A percentile compares a stretch with the other conserved stretches of the same genome.
phyloP scores from a whole-genome alignment of 2,329 filamentous ascomycete species.

The Pseudocercospora eumusae region DNA sequence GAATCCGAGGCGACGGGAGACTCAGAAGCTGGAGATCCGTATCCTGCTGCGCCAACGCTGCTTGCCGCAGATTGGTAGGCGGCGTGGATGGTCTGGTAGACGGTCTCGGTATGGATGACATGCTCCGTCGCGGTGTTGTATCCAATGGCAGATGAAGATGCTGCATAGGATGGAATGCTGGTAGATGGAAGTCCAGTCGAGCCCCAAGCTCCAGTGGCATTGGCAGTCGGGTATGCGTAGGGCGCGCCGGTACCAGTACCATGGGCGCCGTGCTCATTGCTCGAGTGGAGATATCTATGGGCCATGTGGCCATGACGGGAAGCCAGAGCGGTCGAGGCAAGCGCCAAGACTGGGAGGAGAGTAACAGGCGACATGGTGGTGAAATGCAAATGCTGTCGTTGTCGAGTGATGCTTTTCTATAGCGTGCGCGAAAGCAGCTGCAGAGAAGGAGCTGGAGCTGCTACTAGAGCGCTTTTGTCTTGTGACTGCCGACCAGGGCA shows the following conservation, averaged over 20 bases:
- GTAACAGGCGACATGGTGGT: constrained; percentile 40
- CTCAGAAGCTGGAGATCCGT: constrained; percentile 9
- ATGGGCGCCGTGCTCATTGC: constrained; percentile 36
- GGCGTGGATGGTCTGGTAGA: constrained; percentile 26
- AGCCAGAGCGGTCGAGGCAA: constrained; percentile 45
- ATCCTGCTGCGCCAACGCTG: constrained; percentile 17
- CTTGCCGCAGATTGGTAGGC: constrained; percentile 11
- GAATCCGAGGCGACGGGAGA: constrained; percentile 8
- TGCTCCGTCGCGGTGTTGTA: constrained; percentile 18
- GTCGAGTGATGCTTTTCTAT: constrained; percentile 13
- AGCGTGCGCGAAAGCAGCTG: constrained; percentile 2
- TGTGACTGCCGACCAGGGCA: constrained; percentile 48
- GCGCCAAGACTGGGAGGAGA: constrained; percentile 47
- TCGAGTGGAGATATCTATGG: constrained; percentile 34
- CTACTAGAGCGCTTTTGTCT: constrained; percentile 44
- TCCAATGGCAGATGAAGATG: constrained; percentile 17
- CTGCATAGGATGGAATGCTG: constrained; percentile 6
- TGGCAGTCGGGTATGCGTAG: constrained; percentile 35
- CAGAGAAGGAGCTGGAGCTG: constrained; percentile 36
- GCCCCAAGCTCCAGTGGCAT: constrained; percentile 34
- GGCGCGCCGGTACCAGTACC: constrained; percentile 30
- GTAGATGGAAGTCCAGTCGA: constrained; percentile 28
- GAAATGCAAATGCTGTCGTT: constrained; percentile 8
- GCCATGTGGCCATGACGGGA: constrained; percentile 27
- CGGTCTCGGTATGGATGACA: constrained; percentile 22